Conservation (phyloP, 148 eudicot genomes). For the Selenicereus undatus region DNA sequence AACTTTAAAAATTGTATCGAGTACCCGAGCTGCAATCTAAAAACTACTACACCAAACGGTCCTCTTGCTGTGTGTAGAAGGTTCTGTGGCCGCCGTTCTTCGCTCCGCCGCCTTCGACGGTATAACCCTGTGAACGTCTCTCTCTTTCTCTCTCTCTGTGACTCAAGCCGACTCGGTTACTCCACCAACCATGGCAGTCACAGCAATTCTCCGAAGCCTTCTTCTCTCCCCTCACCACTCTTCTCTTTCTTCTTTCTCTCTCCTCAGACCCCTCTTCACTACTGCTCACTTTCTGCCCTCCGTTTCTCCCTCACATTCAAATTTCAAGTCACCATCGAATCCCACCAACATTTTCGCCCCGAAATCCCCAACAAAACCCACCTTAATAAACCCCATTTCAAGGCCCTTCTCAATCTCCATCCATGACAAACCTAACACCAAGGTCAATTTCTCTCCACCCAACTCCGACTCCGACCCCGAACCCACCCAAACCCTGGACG, state of each 20-base stretch:
- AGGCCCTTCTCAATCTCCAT: slow-evolving; percentile 22
- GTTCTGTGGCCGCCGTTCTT: too few relatives aligned
- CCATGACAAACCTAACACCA: slow-evolving; percentile 41
- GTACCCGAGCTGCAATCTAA: too few relatives aligned
- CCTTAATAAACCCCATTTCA: not conserved
- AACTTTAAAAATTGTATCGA: too few relatives aligned
- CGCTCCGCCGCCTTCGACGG: too few relatives aligned
- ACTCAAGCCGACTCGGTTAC: not conserved
- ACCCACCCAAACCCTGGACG: slow-evolving; percentile 23
- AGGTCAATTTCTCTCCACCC: slow-evolving; percentile 55
- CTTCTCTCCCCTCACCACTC: slow-evolving; percentile 10
- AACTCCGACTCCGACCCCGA: slow-evolving; percentile 44
- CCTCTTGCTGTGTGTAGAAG: too few relatives aligned
- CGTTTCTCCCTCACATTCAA: not conserved
- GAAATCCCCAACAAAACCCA: not conserved
- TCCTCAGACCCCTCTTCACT: slow-evolving; percentile 1
- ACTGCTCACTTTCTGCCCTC: not conserved
- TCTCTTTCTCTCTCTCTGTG: not conserved
- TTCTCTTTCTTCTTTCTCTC: slow-evolving; percentile 14
- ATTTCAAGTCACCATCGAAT: not conserved
- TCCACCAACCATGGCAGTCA: slow-evolving; percentile 25
- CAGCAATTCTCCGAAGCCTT: slow-evolving; percentile 18
- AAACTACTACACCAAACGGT: too few relatives aligned
- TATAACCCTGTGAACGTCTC: too few relatives aligned
- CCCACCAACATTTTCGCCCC: not conserved